phyloP scores from a whole-genome alignment of 768 basidiomycete species.

The Sarcodon sp. region DNA sequence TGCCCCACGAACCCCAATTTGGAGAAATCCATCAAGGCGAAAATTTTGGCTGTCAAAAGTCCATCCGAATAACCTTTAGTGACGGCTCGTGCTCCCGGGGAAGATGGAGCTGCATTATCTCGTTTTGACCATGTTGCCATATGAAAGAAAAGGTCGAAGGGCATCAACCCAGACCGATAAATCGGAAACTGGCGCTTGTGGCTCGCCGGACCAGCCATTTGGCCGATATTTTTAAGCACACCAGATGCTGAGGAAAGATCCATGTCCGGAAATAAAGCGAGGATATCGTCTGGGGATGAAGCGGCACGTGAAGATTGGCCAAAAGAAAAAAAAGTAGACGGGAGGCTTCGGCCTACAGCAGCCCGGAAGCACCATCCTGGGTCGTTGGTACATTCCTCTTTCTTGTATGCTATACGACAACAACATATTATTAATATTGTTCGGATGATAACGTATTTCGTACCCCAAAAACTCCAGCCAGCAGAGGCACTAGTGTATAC shows the following conservation, averaged over 20 bases:
- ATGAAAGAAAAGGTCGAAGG: slow-evolving; percentile 1
- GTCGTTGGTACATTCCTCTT: slow-evolving; percentile 45
- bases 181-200: not conserved
- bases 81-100: slow-evolving; percentile 13
- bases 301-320: slow-evolving; percentile 14
- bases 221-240: not conserved
- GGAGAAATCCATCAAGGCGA: slow-evolving; percentile 33
- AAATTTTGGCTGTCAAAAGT: slow-evolving; percentile 37
- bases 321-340: slow-evolving; percentile 45
- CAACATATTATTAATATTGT: not conserved
- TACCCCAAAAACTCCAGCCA: slow-evolving; percentile 66
- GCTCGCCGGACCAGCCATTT: not conserved
- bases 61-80: slow-evolving; percentile 49
- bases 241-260: not conserved
- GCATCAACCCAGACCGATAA: not conserved
- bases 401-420: slow-evolving; percentile 33
- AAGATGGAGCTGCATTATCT: slow-evolving; percentile 3
- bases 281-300: not conserved
- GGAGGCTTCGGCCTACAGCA: slow-evolving; percentile 43
- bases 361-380: slow-evolving; percentile 60
- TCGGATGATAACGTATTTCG: slow-evolving; percentile 9
- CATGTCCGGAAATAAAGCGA: not conserved
- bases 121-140: slow-evolving; percentile 9
- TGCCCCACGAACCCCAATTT: slow-evolving; percentile 51
- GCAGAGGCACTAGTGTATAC: slow-evolving; percentile 41